Base-by-base conservation (phyloP, 2,329 filamentous ascomycete species). In the Exserohilum rostratum region DNA sequence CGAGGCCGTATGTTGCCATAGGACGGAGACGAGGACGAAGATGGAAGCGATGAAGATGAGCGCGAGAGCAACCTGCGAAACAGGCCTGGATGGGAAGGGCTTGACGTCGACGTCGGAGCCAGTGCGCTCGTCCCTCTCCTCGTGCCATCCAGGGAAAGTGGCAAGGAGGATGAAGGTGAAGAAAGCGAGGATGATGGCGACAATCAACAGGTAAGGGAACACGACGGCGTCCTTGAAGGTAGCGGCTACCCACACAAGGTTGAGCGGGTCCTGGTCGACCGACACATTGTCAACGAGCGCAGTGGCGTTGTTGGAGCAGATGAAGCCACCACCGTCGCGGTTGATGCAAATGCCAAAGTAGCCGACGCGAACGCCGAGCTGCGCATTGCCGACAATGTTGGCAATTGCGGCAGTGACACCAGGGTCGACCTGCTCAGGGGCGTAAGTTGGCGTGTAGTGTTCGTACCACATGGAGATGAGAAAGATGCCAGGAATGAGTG, bases 201-300 rank as follows among this genome's bases (percentile, higher is more conserved):
- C 93, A 80, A 99, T 99, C 90, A 99, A 88, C 17, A 99, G 80
- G 72, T 98, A 99, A 9, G 95, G 95, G 74, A 99, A 99, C 39
- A 99, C 93, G 74, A 99, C 95, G 78, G 93, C 93, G 76, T 98
- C 92, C 77, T 98, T 98, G 80, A 99, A 99, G 64, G 96, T 96
- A 66, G 89, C 88, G 20, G 95, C 93, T 50, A 99, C 86, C 95
- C 93, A 99, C 68, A 99, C 93, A 69, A 99, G 80, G 76, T 99
- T 99, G 71, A 99, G 82, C 34, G 95, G 95, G 78, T 99, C 95
- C 77, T 97, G 90, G 71, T 97, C 92, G 37, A 96, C 86, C 17
- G 85, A 88, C 38, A 98, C 85, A 77, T 96, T 89, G 75, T 95
- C 90, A 33, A 95, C 93, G 43, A 99, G 83, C 2, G 92, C 88